Percentiles rank a stretch among this genome's conserved stretches.
Conservation (phyloP, 225 moss, liverwort and hornwort genomes). For the Marchantia polymorpha region DNA sequence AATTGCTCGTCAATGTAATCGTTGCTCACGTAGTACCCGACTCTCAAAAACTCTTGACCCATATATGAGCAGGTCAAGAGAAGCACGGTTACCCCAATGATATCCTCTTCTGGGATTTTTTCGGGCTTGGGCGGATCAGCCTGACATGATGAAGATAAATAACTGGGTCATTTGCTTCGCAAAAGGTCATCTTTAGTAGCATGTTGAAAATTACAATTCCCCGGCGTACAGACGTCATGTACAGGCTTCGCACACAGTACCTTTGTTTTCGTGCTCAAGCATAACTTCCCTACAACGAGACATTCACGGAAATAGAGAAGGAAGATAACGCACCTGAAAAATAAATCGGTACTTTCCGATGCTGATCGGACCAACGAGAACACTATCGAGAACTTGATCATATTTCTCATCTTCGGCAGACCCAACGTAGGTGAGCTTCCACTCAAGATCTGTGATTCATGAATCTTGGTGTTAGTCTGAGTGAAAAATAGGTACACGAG, state of each 20-base stretch:
- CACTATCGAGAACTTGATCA: slow-evolving; percentile 91
- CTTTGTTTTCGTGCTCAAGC: not conserved
- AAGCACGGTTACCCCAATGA: slow-evolving; percentile 87
- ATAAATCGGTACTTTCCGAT: slow-evolving; percentile 89
- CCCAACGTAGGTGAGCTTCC: slow-evolving; percentile 94
- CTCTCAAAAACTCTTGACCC: slow-evolving; percentile 87
- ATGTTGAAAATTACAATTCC: not conserved
- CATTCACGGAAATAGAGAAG: not conserved
- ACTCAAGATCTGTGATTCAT: slow-evolving; percentile 68
- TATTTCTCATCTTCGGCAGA: slow-evolving; percentile 97
- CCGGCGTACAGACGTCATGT: not conserved
- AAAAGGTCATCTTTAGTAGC: not conserved
- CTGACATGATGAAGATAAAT: slow-evolving; percentile 29
- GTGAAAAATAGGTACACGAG: not conserved
- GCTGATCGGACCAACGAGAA: slow-evolving; percentile 82
- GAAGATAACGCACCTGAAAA: slow-evolving; percentile 58
- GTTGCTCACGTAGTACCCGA: slow-evolving; percentile 94
- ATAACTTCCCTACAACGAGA: not conserved
- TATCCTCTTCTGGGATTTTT: slow-evolving; percentile 86
- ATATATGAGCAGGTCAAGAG: slow-evolving; percentile 82
- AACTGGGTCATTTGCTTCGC: not conserved
- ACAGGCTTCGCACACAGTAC: too few relatives aligned
- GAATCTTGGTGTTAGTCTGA: not conserved
- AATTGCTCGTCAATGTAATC: slow-evolving; percentile 82
- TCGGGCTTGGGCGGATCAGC: slow-evolving; percentile 72